Evolutionary conservation across 2,329 filamentous ascomycete species (phyloP).

Genomic region (Ambrosiella xylebori): DNA sequence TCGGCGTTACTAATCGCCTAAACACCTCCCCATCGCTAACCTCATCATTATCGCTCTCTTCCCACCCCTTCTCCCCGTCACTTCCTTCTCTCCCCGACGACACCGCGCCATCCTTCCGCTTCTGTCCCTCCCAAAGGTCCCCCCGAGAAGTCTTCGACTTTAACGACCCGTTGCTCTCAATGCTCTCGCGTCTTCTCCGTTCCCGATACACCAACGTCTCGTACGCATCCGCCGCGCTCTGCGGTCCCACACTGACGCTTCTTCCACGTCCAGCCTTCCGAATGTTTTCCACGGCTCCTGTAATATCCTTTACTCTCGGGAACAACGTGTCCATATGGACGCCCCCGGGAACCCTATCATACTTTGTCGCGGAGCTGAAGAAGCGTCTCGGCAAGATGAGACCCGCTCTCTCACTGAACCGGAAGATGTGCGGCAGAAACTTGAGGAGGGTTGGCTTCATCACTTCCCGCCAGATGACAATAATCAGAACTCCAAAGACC

Average conservation of each 20-base stretch:
- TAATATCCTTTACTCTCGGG: constrained; percentile 74
- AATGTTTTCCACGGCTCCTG: constrained; percentile 64
- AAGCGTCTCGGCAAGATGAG: constrained; percentile 72
- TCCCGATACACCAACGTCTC: constrained; percentile 88
- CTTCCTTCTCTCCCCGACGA: background rate
- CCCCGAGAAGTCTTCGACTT: constrained; percentile 20
- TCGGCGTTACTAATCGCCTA: constrained; percentile 62
- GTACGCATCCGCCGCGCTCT: constrained; percentile 91
- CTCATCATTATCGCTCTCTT: constrained; percentile 30
- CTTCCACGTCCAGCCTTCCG: constrained; percentile 59
- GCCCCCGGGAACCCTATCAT: constrained; percentile 59
- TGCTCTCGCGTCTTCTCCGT: constrained; percentile 36
- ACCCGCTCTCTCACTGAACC: constrained; percentile 63
- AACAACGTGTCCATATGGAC: constrained; percentile 68
- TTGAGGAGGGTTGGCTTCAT: constrained; percentile 74
- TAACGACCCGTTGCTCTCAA: constrained; percentile 33
- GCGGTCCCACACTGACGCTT: constrained; percentile 77
- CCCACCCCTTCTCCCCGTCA: background rate
- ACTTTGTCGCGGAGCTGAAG: constrained; percentile 80
- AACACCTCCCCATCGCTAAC: constrained; percentile 66
- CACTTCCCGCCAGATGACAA: constrained; percentile 78
- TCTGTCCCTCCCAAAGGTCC: constrained; percentile 2
- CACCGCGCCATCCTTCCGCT: constrained; percentile 17
- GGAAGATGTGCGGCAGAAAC: constrained; percentile 69
- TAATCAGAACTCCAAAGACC: constrained; percentile 59